phyloP scores from a whole-genome alignment of 1,139 yeast genomes.

The Taphrina pruni region DNA sequence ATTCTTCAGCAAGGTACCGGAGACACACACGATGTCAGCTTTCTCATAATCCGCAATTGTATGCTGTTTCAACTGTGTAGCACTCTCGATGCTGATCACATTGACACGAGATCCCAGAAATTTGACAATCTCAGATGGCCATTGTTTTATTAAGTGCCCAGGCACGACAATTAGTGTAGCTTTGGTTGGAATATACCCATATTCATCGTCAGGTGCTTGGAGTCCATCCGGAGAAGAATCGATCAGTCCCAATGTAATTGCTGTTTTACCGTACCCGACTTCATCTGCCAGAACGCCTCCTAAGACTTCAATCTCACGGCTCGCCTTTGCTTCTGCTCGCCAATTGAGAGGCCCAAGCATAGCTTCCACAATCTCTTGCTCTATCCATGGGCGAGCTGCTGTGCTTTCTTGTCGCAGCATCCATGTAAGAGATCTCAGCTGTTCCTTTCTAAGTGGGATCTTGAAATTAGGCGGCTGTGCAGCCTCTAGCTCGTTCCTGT shows the following conservation, averaged over 20 bases:
- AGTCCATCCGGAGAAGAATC: conserved; percentile 21
- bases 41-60: conserved; percentile 36
- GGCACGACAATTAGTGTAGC: conserved; percentile 42
- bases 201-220: conserved; percentile 2
- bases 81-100: conserved; percentile 18
- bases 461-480: conserved; percentile 41
- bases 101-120: conserved; percentile 30
- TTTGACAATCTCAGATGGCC: conserved; percentile 41
- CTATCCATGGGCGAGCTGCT: conserved; percentile 25
- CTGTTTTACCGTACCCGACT: conserved; percentile 43
- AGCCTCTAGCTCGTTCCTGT: conserved; percentile 31
- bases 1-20: conserved; percentile 38
- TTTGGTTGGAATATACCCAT: conserved; percentile 32
- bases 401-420: conserved; percentile 39
- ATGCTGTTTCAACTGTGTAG: conserved; percentile 23
- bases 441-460: conserved; percentile 39
- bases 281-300: conserved; percentile 44
- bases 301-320: conserved; percentile 32
- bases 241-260: conserved; percentile 41
- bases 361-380: conserved; percentile 41
- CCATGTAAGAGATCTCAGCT: conserved; percentile 42
- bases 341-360: conserved; percentile 41
- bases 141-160: conserved; percentile 41
- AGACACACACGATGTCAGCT: conserved; percentile 40
- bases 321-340: conserved; percentile 42